Evolutionary conservation across 2,329 filamentous ascomycete species (phyloP), one percentile per base, ranked within the genome.

Genomic region (Claviceps sp.): DNA sequence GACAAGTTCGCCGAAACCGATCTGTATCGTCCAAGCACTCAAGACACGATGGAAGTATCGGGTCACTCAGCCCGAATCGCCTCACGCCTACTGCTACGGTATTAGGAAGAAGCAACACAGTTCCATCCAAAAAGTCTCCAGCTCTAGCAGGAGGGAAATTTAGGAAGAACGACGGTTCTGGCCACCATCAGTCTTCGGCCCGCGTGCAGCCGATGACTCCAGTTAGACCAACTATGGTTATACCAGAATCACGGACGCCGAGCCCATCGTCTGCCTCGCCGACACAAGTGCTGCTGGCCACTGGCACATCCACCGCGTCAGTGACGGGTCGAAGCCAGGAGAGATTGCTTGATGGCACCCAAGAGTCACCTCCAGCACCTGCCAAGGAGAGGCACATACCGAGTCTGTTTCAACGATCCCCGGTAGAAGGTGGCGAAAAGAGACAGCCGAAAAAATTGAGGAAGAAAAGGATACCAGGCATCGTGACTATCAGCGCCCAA

Each of bases 11-110:
- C 56, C 80, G 93, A 57, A 96, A 96, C 62, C 86, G 91, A 49
- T 97, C 93, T 3, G 87, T 89, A 0, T 95, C 90, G 4, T 97
- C 93, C n/a, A 82, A 84, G 59, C 82, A 88, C 58, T 95, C 90
- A 5, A 80, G 84, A 54, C 76, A 83, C 54, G 90, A 89, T 55
- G 84, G 79, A 53, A 76, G 80, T 26, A 81, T 84, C 7, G 88
- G 82, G 50, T 87, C 89, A 0, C 79, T 75, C 50, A 85, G 80
- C 56, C 82, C 81, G 13, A 73, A 73, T 4, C 66, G 76, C 51
- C 70, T 70, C 3, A 66, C 74, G 26, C 76, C 78, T 1, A 76
- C 84, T 0, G 76, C 76, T 1, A 73, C 81, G 46, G 73, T 75
- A 16, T 64, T 82, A 17, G 72, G 69, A 42, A 74, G 80, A 53